phyloP scores from a whole-genome alignment of 2,329 filamentous ascomycete species.

The Tolypocladium tropicale region DNA sequence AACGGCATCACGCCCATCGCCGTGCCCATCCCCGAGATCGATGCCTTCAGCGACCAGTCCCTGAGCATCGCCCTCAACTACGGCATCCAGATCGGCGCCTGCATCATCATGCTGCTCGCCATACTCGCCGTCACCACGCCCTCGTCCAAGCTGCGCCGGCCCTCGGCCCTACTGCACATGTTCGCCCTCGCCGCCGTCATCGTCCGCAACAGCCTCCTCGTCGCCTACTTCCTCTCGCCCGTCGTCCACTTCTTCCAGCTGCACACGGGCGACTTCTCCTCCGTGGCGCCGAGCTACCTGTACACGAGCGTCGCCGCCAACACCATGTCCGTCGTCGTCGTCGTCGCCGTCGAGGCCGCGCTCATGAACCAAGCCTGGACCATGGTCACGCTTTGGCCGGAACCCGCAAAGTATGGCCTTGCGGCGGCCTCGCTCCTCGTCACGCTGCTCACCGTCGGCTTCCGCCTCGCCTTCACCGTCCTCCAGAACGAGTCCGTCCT shows the following conservation, averaged over 20 bases:
- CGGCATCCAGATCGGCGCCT: conserved; percentile 60
- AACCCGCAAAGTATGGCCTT: conserved; percentile 19
- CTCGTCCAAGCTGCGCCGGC: conserved; percentile 50
- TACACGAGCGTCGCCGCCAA: conserved; percentile 27
- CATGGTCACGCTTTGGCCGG: conserved; percentile 39
- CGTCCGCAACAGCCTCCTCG: conserved; percentile 46
- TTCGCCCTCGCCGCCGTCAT: conserved; percentile 49
- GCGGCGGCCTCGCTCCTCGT: conserved; percentile 23
- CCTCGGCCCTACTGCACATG: conserved; percentile 56
- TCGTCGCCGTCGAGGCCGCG: conserved; percentile 33
- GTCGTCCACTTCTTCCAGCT: conserved; percentile 52
- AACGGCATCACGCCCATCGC: conserved; percentile 20
- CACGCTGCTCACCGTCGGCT: conserved; percentile 19
- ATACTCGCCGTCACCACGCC: conserved; percentile 55
- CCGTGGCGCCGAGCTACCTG: conserved; percentile 30
- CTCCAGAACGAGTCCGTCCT: conserved; percentile 24
- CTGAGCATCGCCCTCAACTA: conserved; percentile 48
- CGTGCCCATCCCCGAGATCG: conserved; percentile 21
- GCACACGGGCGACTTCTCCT: conserved; percentile 43
- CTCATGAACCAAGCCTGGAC: conserved; percentile 43
- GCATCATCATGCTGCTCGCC: conserved; percentile 52
- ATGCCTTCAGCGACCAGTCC: conserved; percentile 19
- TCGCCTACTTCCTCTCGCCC: conserved; percentile 48
- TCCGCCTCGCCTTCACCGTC: conserved; percentile 22
- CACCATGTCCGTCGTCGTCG: conserved; percentile 31